Percentiles rank a stretch among this genome's conserved stretches.
Evolutionary conservation across 1,139 yeast genomes (phyloP).

Genomic region (Blastobotrys apis): DNA sequence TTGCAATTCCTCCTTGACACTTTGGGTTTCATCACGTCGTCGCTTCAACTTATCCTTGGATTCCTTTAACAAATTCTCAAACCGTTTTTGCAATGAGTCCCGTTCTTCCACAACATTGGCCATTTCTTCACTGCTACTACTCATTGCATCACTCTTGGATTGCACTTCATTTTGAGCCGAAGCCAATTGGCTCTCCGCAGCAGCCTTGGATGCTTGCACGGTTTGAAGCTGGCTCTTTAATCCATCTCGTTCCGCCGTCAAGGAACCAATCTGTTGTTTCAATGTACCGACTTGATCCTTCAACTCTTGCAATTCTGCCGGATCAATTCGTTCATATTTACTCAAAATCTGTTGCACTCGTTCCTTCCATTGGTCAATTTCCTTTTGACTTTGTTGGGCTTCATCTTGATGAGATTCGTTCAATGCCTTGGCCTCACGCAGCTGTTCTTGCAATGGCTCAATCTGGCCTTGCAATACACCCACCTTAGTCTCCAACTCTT

Average conservation of each 20-base stretch:
- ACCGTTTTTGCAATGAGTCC: conserved; percentile 20
- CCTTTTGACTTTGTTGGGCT: conserved; percentile 39
- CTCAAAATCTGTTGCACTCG: conserved; percentile 47
- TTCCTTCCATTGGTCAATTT: conserved; percentile 49
- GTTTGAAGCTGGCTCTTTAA: background rate
- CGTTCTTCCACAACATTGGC: conserved; percentile 10
- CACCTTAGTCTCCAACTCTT: conserved; percentile 36
- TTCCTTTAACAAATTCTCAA: conserved; percentile 29
- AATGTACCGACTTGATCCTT: conserved; percentile 37
- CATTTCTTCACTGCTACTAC: background rate
- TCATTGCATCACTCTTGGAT: background rate
- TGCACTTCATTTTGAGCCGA: background rate
- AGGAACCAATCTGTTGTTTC: conserved; percentile 13
- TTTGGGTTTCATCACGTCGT: conserved; percentile 24
- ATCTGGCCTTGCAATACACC: conserved; percentile 32
- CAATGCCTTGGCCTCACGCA: conserved; percentile 39
- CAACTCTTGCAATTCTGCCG: conserved; percentile 41
- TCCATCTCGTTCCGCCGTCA: conserved; percentile 13
- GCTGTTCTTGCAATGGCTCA: conserved; percentile 38
- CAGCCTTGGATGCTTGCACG: conserved; percentile 1
- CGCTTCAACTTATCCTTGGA: conserved; percentile 31
- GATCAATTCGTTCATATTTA: conserved; percentile 47
- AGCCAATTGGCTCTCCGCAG: conserved; percentile 10
- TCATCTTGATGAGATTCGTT: conserved; percentile 42
- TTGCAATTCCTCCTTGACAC: conserved; percentile 24